Base-by-base conservation (phyloP, 768 basidiomycete genomes). In the Hydnomerulius pinastri region DNA sequence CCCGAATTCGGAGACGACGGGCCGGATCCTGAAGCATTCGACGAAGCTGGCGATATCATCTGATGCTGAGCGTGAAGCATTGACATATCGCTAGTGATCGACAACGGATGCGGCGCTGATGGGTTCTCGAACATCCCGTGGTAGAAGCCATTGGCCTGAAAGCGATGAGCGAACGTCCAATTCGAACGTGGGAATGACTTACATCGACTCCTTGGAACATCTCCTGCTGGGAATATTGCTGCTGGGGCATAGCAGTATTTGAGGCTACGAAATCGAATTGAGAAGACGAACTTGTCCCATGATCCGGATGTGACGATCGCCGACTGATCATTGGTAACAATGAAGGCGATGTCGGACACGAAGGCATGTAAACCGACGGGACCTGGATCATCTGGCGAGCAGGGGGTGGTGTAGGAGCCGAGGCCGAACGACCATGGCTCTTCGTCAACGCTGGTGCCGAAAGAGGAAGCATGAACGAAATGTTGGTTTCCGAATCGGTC, bases 371-470 rank as follows among this genome's bases (percentile, higher is more conserved):
- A 6, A 90, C 77, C 55, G 77, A 80, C 20, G 87, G 87, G 35
- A 89, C 75, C 64, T 80, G 81, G 61, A 90, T 87, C 1, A 78
- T 76, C 68, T 88, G 86, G 56, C 79, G 81, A 3, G 79, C 61
- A 10, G 82, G 83, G 0, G 77, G 75, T 4, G 86, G 86, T 9
- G 85, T 86, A 4, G 88, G 87, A 8, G 77, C 85, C 47, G 77
- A 81, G 25, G 69, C 65, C 17, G 78, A 77, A n/a, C 78, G 78
- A 30, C 69, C 69, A 38, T 71, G 55, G 33, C 61, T 78, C 75
- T 47, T 80, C 64, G 36, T 75, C 71, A 52, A 76, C 69, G 47
- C 55, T 5, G 70, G 50, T 61, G 75, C 60, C 59, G 73, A 60
- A 48, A 73, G 47, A 23, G 74, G 73, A 35, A 75, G 61, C 42